Evolutionary conservation across 2,329 filamentous ascomycete genomes (phyloP), one percentile per base, ranked within the genome.

Genomic region (Myriosclerotinia scirpicola): DNA sequence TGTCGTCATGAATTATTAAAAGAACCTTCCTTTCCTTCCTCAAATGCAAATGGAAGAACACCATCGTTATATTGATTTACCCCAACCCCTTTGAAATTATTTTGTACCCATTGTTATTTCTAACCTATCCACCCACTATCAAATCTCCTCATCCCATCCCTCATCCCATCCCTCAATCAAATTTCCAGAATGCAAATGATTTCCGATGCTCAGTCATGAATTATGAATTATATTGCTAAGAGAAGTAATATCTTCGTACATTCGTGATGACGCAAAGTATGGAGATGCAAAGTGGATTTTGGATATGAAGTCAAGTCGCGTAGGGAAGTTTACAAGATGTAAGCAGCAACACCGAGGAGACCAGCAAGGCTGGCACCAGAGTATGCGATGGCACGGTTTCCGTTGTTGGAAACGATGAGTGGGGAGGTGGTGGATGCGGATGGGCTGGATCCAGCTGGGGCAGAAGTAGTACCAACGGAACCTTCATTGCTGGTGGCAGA

Each of bases 351-450:
- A 75, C 83, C 86, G 77, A 87, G 80, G 72, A 87, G 77, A 81
- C 83, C 85, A 73, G 84, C 85, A 73, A 88, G 83, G 72, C 80
- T 84, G 69, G 83, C 86, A 70, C 84, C 85, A 53, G 85, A 86
- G 73, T 86, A 77, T 74, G 80, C 83, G 71, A 82, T 81, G 71
- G 78, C 78, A 81, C 84, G 85, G 81, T 80, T 83, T 70, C 84
- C 85, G 79, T 81, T 83, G 70, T 82, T 83, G 66, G 84, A 83
- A 73, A 82, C 79, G 72, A 82, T 77, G 64, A 78, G 64, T 70
- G 75, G 72, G 71, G 79, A 72, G 63, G 75, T 70, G 65, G 71
- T 66, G 61, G 56, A 22, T 8, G 56, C 42, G n/a, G 56, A 48
- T 56, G 54, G 54, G 54, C 38, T 42, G 14, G 54, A 40, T 34